Base-by-base conservation (phyloP, 2,329 filamentous ascomycete species). In the Aureobasidium sp. region DNA sequence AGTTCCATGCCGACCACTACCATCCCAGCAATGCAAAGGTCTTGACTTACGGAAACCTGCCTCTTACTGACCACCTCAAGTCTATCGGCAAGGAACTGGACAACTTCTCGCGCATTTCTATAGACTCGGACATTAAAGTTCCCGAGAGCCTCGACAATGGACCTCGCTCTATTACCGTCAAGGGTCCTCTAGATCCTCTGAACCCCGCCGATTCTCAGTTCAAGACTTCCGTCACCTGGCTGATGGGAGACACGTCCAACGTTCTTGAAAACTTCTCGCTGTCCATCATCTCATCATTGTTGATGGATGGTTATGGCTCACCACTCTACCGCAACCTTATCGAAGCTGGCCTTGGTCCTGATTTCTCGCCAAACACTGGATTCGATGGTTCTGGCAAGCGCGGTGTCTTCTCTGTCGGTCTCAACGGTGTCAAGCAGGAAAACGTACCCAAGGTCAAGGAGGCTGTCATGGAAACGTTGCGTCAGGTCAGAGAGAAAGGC, bases 1-100 rank as follows among this genome's bases (percentile, higher is more conserved):
- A 87, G 46, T 99, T 96, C 74, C 95, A 97, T 67, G 87, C 87
- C 47, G 85, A 91, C 67, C 91, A 99, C 76, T 99, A 99, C 73
- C 93, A 99, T 74, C 94, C 94, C 0, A 97, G 91, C 77, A 99
- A 99, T 75, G 89, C 93, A 50, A 97, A 97, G 76, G 82, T 99
- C 47, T 86, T 97, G 70, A 97, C 94, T 0, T 99, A 99, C 68
- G 94, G 94, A 57, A 88, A 97, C 71, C 91, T 97, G 84, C 89
- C 91, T 1, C 77, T 99, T 64, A 80, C 80, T 2, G 87, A 90
- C 60, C 94, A 99, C 72, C 75, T 97, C 57, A 80, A 84, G 71
- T 89, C 94, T 69, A 82, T 97, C 32, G 84, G 93, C 69, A 81
- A 85, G 10, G 87, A 89, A 56, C 79, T 99, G 63, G 82, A 83